Conservation (phyloP, 202 grass and related monocot genomes). For the Panicum hallii region DNA sequence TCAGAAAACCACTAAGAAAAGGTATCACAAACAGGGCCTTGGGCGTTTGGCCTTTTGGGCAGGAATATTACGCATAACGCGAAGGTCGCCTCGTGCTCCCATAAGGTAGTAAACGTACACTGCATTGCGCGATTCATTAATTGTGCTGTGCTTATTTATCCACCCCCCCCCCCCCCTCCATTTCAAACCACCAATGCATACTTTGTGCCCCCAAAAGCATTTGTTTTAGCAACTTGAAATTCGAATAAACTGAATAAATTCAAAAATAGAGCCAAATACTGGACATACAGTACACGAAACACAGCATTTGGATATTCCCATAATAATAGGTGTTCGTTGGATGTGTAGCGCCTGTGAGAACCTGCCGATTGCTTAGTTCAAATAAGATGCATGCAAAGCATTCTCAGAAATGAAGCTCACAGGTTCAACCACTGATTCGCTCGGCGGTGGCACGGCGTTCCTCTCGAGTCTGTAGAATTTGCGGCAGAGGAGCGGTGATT, state of each 20-base stretch:
- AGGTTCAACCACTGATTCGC: conserved; percentile 28
- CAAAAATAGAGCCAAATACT: neutral
- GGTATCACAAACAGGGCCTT: no score
- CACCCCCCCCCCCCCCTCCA: no score
- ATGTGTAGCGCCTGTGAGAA: neutral
- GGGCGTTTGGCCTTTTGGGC: neutral
- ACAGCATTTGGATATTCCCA: neutral
- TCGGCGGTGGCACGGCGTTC: conserved; percentile 23
- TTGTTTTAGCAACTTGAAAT: neutral
- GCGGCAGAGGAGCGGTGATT: conserved; percentile 55
- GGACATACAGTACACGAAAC: neutral
- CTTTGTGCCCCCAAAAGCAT: no score
- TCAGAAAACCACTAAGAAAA: no score
- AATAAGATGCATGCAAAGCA: neutral
- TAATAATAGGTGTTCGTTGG: neutral
- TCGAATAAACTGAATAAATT: neutral
- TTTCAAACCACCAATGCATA: neutral
- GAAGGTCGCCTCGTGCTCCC: no score
- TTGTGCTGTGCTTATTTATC: no score
- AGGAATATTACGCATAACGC: neutral
- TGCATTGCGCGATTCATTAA: no score
- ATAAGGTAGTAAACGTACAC: neutral
- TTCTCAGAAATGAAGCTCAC: conserved; percentile 3
- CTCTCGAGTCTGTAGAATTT: conserved; percentile 48
- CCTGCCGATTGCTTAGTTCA: neutral